Base-by-base conservation (phyloP, 2,329 filamentous ascomycete genomes). In the Neocucurbitaria cava region DNA sequence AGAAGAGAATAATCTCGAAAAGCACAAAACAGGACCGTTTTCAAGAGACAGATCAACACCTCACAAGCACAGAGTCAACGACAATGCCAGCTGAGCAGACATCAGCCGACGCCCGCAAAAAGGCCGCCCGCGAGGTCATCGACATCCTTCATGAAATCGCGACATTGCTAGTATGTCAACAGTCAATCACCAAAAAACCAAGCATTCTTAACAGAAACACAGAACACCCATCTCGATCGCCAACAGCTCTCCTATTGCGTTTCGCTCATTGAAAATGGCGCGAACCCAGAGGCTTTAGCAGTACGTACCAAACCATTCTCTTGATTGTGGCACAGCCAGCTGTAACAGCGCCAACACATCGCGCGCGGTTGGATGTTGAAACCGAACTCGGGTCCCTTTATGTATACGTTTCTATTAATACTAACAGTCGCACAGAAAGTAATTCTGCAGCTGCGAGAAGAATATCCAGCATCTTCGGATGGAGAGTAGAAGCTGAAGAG, bases 171-270 rank as follows among this genome's bases (percentile, higher is more conserved):
- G 94, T 97, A 79, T 65, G 86, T 42, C 39, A 52, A 52, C 35
- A n/a, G 38, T 4, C 10, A 2, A 15, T 11, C 38, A 20, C 35
- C 35, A 46, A 45, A 26, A 24, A 38, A 38, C 38, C 24, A 20
- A n/a, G 17, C 33, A 26, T 30, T 30, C 31, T 20, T 21, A 26
- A 40, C 39, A 15, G 26, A 46, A 45, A 15, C 36, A 17, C 56
- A 98, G 94, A 97, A 98, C 78, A 96, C 94, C 58, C 87, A 96
- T 61, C 87, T 99, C 41, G 93, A 97, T 76, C 88, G 94, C 28
- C 89, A 92, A 49, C 92, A 93, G 18, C 82, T 99, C 17, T 96
- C 93, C 3, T 91, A 97, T 59, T 99, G 95, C 77, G 94, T 98
- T 56, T 96, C 92, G 49, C 85, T 99, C 76, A 96, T 99, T 66